phyloP scores from a whole-genome alignment of 225 moss, liverwort and hornwort species.

The Physcomitrellopsis africana region DNA sequence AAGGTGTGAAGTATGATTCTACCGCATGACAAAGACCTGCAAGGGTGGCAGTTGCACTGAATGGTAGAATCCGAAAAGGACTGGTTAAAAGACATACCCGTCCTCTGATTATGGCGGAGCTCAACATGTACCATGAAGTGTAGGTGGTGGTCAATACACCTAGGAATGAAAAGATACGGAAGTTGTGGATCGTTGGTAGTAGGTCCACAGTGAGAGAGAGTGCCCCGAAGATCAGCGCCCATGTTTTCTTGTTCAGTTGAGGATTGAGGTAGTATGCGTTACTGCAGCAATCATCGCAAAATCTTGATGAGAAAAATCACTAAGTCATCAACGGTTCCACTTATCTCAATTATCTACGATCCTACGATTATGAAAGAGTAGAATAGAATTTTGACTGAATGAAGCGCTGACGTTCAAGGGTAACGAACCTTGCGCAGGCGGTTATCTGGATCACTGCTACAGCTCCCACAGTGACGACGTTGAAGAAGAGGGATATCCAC shows the following conservation, averaged over 20 bases:
- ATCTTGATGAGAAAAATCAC: neutral
- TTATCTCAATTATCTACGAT: too few relatives aligned
- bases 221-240: slow-evolving; percentile 34
- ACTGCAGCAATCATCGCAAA: neutral
- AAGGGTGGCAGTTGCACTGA: too few relatives aligned
- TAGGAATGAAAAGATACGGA: slow-evolving; percentile 33
- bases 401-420: neutral
- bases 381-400: too few relatives aligned
- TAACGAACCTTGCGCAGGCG: slow-evolving; percentile 60
- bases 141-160: slow-evolving; percentile 37
- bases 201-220: slow-evolving; percentile 23
- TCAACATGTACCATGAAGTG: slow-evolving; percentile 45
- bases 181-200: slow-evolving; percentile 40
- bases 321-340: too few relatives aligned
- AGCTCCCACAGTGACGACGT: slow-evolving; percentile 58
- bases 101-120: slow-evolving; percentile 16
- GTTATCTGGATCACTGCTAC: slow-evolving; percentile 64
- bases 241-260: slow-evolving; percentile 29
- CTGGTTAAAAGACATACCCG: slow-evolving; percentile 13
- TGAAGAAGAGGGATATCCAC: slow-evolving; percentile 48
- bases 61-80: too few relatives aligned
- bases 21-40: too few relatives aligned
- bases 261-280: slow-evolving; percentile 40
- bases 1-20: too few relatives aligned
- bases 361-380: too few relatives aligned